phyloP scores from a whole-genome alignment of 345 rosid genomes.

The Erysimum cheiranthoides region DNA sequence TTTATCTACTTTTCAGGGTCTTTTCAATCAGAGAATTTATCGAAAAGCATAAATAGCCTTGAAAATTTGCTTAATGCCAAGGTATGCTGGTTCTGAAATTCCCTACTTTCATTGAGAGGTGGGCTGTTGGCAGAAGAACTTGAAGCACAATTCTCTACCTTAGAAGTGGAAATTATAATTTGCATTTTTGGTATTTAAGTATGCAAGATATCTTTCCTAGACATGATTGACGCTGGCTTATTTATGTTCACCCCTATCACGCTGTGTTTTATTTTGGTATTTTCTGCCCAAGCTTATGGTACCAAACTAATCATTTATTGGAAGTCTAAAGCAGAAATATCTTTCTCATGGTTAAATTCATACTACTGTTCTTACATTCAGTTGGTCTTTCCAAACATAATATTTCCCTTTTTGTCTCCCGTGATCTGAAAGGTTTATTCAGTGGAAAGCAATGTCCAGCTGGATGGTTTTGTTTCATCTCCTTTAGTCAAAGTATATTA shows the following conservation, averaged over 20 bases:
- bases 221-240: constrained; percentile 6
- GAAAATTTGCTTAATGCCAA: constrained; percentile 90
- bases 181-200: constrained; percentile 28
- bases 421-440: constrained; percentile 65
- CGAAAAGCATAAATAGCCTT: constrained; percentile 86
- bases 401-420: constrained; percentile 22
- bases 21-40: constrained; percentile 64
- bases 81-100: constrained; percentile 54
- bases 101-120: constrained; percentile 17
- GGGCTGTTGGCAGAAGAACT: constrained; percentile 22
- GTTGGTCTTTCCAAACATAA: constrained; percentile 27
- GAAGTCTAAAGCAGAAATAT: constrained; percentile 21
- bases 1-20: constrained; percentile 68
- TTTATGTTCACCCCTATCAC: constrained; percentile 12
- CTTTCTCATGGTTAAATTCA: constrained; percentile 4
- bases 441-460: constrained; percentile 67
- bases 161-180: neutral
- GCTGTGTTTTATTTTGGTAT: constrained; percentile 19
- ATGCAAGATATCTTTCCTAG: constrained; percentile 33
- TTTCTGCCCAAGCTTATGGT: constrained; percentile 28
- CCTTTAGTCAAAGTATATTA: constrained; percentile 69
- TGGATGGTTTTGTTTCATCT: constrained; percentile 70
- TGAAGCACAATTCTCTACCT: constrained; percentile 13
- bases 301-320: constrained; percentile 28
- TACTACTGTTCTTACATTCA: constrained; percentile 14